phyloP scores from a whole-genome alignment of 352 stramenopile genomes.

The Phytophthora fragariae region DNA sequence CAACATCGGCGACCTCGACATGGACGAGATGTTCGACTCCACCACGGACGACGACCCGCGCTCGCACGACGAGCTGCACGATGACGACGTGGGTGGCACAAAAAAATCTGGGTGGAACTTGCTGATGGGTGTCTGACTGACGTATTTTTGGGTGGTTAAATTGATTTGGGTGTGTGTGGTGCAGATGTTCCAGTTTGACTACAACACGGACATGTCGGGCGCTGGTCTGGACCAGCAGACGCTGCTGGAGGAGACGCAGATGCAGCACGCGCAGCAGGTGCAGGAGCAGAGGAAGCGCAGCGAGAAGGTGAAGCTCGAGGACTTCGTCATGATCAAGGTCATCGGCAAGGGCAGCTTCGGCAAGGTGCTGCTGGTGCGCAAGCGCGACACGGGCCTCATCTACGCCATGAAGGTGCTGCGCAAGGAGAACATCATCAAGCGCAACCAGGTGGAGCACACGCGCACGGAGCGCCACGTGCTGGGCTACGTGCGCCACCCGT shows the following conservation, averaged over 20 bases:
- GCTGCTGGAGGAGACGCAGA: conserved; percentile 58
- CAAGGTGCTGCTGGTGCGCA: conserved; percentile 97
- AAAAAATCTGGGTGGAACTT: background rate
- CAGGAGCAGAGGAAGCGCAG: conserved; percentile 48
- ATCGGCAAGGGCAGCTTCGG: conserved; percentile 97
- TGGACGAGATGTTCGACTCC: conserved; percentile 86
- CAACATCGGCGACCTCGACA: conserved; percentile 86
- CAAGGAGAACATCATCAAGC: conserved; percentile 99
- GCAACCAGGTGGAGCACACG: conserved; percentile 99
- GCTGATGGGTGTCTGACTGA: background rate
- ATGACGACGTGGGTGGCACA: conserved; percentile 49
- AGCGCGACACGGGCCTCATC: conserved; percentile 93
- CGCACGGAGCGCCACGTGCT: conserved; percentile 98
- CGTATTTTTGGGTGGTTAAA: background rate
- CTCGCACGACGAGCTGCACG: conserved; percentile 55
- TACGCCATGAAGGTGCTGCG: conserved; percentile 99
- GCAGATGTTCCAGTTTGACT: conserved; percentile 82
- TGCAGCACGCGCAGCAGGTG: conserved; percentile 52
- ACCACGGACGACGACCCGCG: conserved; percentile 64
- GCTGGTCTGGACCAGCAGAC: conserved; percentile 49
- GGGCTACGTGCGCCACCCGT: conserved; percentile 97
- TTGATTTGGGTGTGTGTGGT: background rate
- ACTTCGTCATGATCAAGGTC: conserved; percentile 97
- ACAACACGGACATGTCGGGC: conserved; percentile 65
- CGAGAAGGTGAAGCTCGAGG: conserved; percentile 90